A percentile compares a stretch with the other conserved stretches of the same genome.
These are phyloP conservation scores for Nidularia pulvinata DNA, from an alignment of 768 basidiomycete species.

Conservation along the genomic window DNA sequence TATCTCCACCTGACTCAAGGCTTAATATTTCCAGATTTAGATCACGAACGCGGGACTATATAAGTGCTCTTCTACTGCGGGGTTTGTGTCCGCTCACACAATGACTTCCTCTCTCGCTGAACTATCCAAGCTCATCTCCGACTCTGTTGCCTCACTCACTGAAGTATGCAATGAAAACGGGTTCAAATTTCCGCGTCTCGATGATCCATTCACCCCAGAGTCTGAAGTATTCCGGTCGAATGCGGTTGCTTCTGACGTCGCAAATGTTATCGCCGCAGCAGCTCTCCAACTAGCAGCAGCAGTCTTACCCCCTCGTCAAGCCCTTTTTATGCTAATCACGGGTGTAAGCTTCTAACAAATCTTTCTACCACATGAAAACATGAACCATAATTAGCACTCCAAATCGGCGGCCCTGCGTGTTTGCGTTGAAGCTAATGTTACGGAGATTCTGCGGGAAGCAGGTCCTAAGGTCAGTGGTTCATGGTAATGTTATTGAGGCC, in stretches of 20 bases:
- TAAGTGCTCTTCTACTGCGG: no score
- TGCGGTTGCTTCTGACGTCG: constrained; percentile 19
- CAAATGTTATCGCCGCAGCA: constrained; percentile 24
- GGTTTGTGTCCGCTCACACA: no score
- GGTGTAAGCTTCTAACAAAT: constrained; percentile 16
- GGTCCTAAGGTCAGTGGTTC: constrained; percentile 22
- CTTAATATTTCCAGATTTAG: no score
- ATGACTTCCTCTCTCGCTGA: background rate
- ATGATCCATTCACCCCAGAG: constrained; percentile 14
- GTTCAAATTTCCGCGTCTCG: constrained; percentile 15
- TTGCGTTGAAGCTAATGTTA: constrained; percentile 29
- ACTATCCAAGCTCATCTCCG: constrained; percentile 11
- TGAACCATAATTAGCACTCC: constrained; percentile 12
- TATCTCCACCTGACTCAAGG: no score
- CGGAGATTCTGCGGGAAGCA: constrained; percentile 37
- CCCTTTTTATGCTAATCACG: constrained; percentile 16
- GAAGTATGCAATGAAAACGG: constrained; percentile 7
- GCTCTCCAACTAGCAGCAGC: constrained; percentile 25
- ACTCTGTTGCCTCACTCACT: constrained; percentile 16
- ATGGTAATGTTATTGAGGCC: background rate
- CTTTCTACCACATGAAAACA: background rate
- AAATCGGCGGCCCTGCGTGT: constrained; percentile 23
- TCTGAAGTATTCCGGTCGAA: constrained; percentile 22
- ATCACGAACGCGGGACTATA: no score
- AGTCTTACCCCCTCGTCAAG: constrained; percentile 18